Percentiles rank a stretch among this genome's conserved stretches.
Conservation (phyloP, 345 rosid genomes). For the Microthlaspi erraticum region DNA sequence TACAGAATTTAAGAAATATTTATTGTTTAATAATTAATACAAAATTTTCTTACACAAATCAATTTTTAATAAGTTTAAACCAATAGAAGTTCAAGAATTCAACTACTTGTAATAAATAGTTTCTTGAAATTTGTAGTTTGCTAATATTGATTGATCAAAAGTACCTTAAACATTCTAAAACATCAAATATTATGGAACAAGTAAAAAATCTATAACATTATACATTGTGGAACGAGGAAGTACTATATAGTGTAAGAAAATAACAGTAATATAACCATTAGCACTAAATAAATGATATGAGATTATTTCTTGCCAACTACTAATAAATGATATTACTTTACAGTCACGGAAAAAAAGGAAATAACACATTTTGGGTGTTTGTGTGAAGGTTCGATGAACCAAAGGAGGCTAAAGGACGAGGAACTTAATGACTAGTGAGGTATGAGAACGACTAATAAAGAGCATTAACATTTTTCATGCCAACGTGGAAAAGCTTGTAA, state of each 20-base stretch:
- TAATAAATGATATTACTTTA: slow-evolving; percentile 29
- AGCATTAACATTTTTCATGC: slow-evolving; percentile 16
- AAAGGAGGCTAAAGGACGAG: slow-evolving; percentile 34
- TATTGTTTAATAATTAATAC: too few species aligned
- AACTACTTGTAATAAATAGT: too few species aligned
- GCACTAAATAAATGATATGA: not conserved
- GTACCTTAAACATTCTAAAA: too few species aligned
- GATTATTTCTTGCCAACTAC: not conserved
- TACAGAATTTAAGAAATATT: too few species aligned
- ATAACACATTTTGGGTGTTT: not conserved
- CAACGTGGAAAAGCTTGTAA: slow-evolving; percentile 35
- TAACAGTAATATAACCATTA: slow-evolving; percentile 2
- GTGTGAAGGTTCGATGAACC: slow-evolving; percentile 42
- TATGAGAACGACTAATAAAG: slow-evolving; percentile 31
- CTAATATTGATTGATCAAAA: too few species aligned
- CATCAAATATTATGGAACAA: too few species aligned
- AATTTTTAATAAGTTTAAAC: too few species aligned
- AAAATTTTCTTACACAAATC: too few species aligned
- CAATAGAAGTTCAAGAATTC: too few species aligned
- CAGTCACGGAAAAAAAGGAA: not conserved
- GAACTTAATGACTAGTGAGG: slow-evolving; percentile 2
- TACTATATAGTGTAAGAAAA: not conserved
- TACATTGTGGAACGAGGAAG: too few species aligned
- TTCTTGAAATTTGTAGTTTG: too few species aligned
- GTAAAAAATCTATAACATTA: too few species aligned